Conservation (phyloP, 106 monocot genomes). For the Dendrobium huoshanense region DNA sequence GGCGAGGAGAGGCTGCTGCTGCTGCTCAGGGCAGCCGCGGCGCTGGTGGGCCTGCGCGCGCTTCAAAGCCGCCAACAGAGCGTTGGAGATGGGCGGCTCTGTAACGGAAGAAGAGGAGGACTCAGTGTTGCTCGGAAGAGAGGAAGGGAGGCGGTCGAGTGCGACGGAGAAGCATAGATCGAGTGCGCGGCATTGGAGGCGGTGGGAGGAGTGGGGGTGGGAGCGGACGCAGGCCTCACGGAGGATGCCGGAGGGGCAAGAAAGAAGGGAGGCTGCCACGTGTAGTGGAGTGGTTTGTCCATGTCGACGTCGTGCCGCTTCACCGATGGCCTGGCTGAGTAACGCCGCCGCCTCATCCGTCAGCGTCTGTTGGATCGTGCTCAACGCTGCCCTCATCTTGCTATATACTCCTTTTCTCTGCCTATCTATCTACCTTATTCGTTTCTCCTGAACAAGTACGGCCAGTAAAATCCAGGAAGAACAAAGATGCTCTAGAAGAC, state of each 20-base stretch:
- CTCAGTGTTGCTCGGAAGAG: neutral
- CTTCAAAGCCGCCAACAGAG: slow-evolving; percentile 76
- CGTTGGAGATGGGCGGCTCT: slow-evolving; percentile 70
- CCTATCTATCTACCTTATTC: no score
- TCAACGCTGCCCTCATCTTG: slow-evolving; percentile 41
- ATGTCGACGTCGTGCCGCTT: slow-evolving; percentile 54
- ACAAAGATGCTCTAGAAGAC: no score
- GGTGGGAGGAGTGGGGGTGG: slow-evolving; percentile 55
- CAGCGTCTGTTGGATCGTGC: slow-evolving; percentile 66
- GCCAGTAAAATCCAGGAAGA: no score
- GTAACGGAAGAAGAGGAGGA: neutral
- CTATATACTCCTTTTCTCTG: neutral
- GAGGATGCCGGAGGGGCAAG: slow-evolving; percentile 40
- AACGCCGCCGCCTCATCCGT: slow-evolving; percentile 52
- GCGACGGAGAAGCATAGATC: slow-evolving; percentile 93
- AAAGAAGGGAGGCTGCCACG: slow-evolving; percentile 58
- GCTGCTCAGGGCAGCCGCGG: slow-evolving; percentile 60
- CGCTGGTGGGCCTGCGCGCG: slow-evolving; percentile 83
- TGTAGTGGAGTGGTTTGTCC: slow-evolving; percentile 73
- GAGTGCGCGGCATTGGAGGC: slow-evolving; percentile 80
- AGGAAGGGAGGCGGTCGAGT: slow-evolving; percentile 64
- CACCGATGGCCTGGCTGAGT: slow-evolving; percentile 36
- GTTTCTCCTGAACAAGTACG: no score
- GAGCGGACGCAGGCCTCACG: slow-evolving; percentile 57
- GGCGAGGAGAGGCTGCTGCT: slow-evolving; percentile 75